A percentile compares a stretch with the other conserved stretches of the same genome.
Conservation (phyloP, 441 rosid species). For the Macaranga tanarius region DNA sequence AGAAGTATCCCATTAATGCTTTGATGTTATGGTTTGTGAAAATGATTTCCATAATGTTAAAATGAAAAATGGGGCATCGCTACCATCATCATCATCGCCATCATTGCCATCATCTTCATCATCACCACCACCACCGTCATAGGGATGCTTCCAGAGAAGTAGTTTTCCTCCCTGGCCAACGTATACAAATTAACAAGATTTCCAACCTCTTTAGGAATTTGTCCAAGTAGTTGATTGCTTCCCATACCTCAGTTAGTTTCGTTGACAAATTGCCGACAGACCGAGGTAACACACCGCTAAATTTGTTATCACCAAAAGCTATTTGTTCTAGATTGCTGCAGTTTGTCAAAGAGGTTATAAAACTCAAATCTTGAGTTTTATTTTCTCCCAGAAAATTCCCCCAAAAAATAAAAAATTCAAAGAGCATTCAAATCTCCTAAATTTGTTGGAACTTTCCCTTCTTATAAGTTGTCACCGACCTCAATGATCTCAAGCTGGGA, state of each 20-base stretch:
- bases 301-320: background rate
- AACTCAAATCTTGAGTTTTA: background rate
- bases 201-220: constrained; percentile 2
- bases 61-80: too few species aligned
- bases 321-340: background rate
- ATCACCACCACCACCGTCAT: too few species aligned
- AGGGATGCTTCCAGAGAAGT: constrained; percentile 6
- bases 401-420: background rate
- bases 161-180: background rate
- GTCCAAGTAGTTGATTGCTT: background rate
- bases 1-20: too few species aligned
- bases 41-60: too few species aligned
- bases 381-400: background rate
- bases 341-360: constrained; percentile 4
- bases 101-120: too few species aligned
- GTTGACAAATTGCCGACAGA: constrained; percentile 9
- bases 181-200: background rate
- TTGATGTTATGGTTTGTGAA: too few species aligned
- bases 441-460: background rate
- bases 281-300: constrained; percentile 4
- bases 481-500: background rate
- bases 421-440: background rate
- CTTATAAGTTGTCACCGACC: background rate
- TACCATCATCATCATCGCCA: too few species aligned
- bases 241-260: rapidly evolving